A percentile compares a stretch with the other conserved stretches of the same genome.
These are phyloP conservation scores for Quercus parvula DNA, from an alignment of 306 rosid species.

Conservation along the genomic window DNA sequence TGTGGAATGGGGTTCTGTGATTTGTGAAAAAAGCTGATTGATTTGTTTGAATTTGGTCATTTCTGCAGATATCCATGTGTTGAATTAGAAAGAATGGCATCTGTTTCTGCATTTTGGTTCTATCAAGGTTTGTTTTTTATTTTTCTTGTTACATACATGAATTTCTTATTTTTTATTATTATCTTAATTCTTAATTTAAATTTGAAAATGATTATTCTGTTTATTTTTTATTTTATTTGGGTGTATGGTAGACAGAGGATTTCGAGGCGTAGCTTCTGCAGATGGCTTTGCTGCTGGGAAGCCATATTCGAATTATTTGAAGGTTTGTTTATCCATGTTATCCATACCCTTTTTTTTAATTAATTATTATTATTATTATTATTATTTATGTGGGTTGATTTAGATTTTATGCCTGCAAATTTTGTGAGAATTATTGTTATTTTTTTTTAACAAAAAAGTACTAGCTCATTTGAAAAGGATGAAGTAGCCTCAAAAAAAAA, in stretches of 20 bases:
- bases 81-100: conserved; percentile 31
- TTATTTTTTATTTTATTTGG: neutral
- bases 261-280: conserved; percentile 35
- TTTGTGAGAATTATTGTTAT: too few relatives aligned
- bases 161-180: neutral
- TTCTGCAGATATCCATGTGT: neutral
- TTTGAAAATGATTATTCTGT: neutral
- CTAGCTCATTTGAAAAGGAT: too few relatives aligned
- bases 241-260: conserved; percentile 39
- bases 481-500: too few relatives aligned
- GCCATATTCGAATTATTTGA: conserved; percentile 46
- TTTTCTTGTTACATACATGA: neutral
- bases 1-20: neutral
- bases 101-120: conserved; percentile 38
- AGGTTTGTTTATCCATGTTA: conserved; percentile 34
- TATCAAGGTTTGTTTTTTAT: conserved; percentile 27
- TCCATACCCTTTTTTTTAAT: too few relatives aligned
- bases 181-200: neutral
- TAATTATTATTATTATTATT: too few relatives aligned
- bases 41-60: neutral
- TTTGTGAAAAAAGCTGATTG: neutral
- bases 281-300: conserved; percentile 39
- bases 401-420: neutral
- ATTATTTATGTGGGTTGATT: neutral
- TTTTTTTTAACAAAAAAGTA: too few relatives aligned